Base-by-base conservation (phyloP, 768 basidiomycete species). In the Antrodiella citrinella region DNA sequence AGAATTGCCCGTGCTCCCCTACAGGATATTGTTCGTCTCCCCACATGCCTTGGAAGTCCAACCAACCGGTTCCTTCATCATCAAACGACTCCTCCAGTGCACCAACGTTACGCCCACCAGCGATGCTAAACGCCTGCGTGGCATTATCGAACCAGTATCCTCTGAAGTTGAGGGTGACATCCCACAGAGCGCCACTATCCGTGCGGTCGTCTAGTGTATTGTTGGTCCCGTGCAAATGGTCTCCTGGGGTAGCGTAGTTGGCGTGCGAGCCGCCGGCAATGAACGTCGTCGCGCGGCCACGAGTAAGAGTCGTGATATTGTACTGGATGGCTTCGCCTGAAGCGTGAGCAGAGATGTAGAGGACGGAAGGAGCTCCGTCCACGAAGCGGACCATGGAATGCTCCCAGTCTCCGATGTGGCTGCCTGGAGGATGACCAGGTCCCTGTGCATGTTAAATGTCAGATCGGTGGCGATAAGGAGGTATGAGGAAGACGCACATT, bases 371-470 rank as follows among this genome's bases (percentile, higher is more conserved):
- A 4, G 52, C 45, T 45, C 63, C 63, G 61, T 65, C 55, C 44
- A 56, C 43, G 54, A 67, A 67, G 39, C 66, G 64, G 18, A 67
- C 59, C 64, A 65, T 66, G 38, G 56, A 59, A 54, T 67, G 65
- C 53, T 67, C 65, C 65, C 64, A 66, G 52, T 67, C 66, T 2
- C 66, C 66, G 46, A 67, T 62, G 46, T 65, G 64, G 44, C 62
- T 59, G 18, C 64, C 65, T 24, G 62, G 60, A 42, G 54, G 53
- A 15, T 59, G 47, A 42, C 54, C 61, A 23, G 63, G 57, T 18
- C 60, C 58, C 55, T 59, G 44, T 24, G 4, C 30, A 15, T 2
- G 3, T 35, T 40, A 11, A 20, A 24, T 44, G 25, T 26, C n/a
- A 10, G 11, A 18, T 19, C 19, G 13, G 3, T 2, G 23, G 2